Evolutionary conservation across 345 rosid genomes (phyloP).

Genomic region (Nephelium lappaceum): DNA sequence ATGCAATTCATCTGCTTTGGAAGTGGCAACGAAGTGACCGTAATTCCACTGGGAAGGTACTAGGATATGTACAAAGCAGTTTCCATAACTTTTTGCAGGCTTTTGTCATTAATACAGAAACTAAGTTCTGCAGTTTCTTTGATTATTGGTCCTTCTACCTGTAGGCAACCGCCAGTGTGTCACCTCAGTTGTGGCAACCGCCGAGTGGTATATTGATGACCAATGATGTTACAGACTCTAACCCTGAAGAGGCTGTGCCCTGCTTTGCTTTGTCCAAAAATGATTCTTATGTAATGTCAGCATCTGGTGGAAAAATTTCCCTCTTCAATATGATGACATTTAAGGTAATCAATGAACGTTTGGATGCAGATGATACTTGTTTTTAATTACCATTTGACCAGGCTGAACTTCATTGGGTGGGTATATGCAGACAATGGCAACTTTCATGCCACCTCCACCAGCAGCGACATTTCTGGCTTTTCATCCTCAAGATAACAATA

Average conservation of each 20-base stretch:
- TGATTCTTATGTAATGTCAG: slow-evolving; percentile 94
- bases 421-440: slow-evolving; percentile 78
- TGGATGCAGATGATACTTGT: background rate
- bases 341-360: slow-evolving; percentile 54
- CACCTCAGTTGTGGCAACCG: slow-evolving; percentile 89
- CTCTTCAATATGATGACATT: slow-evolving; percentile 94
- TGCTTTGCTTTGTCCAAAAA: slow-evolving; percentile 93
- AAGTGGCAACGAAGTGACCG: slow-evolving; percentile 97
- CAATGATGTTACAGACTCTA: slow-evolving; percentile 69
- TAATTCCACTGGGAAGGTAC: slow-evolving; percentile 84
- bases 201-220: slow-evolving; percentile 86
- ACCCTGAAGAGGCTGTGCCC: slow-evolving; percentile 78
- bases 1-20: slow-evolving; percentile 93
- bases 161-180: slow-evolving; percentile 76
- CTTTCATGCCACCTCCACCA: slow-evolving; percentile 94
- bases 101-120: slow-evolving; percentile 5
- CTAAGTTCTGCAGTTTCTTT: background rate
- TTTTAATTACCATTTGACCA: background rate
- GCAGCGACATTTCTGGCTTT: slow-evolving; percentile 94
- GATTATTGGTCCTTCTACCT: slow-evolving; percentile 28
- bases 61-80: slow-evolving; percentile 11
- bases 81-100: background rate
- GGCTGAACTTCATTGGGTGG: slow-evolving; percentile 21
- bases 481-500: slow-evolving; percentile 91
- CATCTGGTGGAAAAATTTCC: slow-evolving; percentile 92